Conservation (phyloP, 371 early-diverging fungal species). For the Lichtheimia corymbifera region DNA sequence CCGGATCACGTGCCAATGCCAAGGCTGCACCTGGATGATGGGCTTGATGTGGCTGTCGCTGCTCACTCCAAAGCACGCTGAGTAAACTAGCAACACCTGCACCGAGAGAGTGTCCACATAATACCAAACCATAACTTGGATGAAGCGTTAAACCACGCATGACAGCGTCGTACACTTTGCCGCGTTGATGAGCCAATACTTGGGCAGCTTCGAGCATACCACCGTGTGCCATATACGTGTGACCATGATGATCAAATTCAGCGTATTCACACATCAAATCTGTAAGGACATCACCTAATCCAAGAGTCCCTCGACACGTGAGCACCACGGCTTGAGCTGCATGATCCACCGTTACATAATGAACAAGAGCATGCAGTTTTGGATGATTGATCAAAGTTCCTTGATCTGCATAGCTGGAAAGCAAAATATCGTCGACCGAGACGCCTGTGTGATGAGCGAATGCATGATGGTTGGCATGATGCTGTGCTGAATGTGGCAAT, state of each 20-base stretch:
- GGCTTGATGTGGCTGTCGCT: constrained; percentile 23
- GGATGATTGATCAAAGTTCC: constrained; percentile 43
- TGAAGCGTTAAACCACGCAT: constrained; percentile 61
- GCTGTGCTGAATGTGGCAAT: constrained; percentile 40
- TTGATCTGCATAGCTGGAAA: constrained; percentile 62
- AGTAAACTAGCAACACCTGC: constrained; percentile 78
- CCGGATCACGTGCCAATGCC: constrained; percentile 35
- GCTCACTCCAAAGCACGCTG: constrained; percentile 69
- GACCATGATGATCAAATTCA: constrained; percentile 34
- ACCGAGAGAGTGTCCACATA: constrained; percentile 83
- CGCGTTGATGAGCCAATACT: constrained; percentile 59
- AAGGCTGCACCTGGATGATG: constrained; percentile 11
- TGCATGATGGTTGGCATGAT: constrained; percentile 70
- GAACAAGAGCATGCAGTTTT: constrained; percentile 74
- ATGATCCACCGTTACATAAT: constrained; percentile 86
- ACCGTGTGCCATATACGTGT: constrained; percentile 62
- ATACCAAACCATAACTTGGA: constrained; percentile 74
- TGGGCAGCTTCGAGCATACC: constrained; percentile 81
- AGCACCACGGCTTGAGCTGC: constrained; percentile 73
- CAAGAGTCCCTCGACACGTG: constrained; percentile 90
- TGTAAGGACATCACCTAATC: constrained; percentile 83
- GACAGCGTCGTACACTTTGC: constrained; percentile 69
- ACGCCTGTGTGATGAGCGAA: constrained; percentile 73
- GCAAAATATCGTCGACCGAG: constrained; percentile 64
- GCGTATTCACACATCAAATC: constrained; percentile 85